Percentiles rank a stretch among this genome's conserved stretches.
phyloP scores from a whole-genome alignment of 192 early-diverging fungal genomes.

The Coemansia erecta region DNA sequence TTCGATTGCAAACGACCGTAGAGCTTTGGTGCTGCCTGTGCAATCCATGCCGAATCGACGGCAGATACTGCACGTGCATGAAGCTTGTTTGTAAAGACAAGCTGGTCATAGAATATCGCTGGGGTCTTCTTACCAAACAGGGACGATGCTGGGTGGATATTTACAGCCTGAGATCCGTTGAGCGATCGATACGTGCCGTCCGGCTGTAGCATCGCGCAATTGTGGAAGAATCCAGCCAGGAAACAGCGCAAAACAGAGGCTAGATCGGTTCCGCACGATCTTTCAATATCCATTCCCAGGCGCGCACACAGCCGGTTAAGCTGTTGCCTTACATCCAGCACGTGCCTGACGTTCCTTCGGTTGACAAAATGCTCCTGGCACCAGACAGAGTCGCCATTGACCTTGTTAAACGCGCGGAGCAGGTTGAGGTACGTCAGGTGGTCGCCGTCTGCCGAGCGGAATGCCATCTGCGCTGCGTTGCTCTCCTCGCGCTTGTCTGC shows the following conservation, averaged over 20 bases:
- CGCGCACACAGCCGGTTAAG: conserved; percentile 75
- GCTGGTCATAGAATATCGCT: conserved; percentile 85
- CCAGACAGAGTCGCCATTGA: conserved; percentile 82
- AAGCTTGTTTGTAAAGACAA: conserved; percentile 85
- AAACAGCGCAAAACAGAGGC: conserved; percentile 83
- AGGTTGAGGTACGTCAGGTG: conserved; percentile 91
- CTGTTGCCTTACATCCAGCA: conserved; percentile 86
- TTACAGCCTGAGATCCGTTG: conserved; percentile 63
- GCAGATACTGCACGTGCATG: conserved; percentile 84
- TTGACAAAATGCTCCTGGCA: conserved; percentile 93
- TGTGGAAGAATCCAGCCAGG: conserved; percentile 84
- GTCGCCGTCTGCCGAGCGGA: conserved; percentile 85
- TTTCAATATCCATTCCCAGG: conserved; percentile 61
- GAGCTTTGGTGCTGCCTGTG: conserved; percentile 75
- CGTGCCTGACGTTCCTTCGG: conserved; percentile 78
- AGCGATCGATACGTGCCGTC: conserved; percentile 79
- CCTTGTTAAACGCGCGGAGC: conserved; percentile 69
- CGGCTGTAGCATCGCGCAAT: conserved; percentile 82
- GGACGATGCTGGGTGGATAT: conserved; percentile 85
- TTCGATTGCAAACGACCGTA: conserved; percentile 40
- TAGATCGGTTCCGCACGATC: conserved; percentile 68
- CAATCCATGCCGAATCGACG: conserved; percentile 80
- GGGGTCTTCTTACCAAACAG: conserved; percentile 77
- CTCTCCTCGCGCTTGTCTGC: conserved; percentile 86
- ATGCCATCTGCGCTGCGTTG: conserved; percentile 74